A percentile compares a stretch with the other conserved stretches of the same genome.
Conservation (phyloP, 139 green algal species). For the Mesotaenium endlicherianum region DNA sequence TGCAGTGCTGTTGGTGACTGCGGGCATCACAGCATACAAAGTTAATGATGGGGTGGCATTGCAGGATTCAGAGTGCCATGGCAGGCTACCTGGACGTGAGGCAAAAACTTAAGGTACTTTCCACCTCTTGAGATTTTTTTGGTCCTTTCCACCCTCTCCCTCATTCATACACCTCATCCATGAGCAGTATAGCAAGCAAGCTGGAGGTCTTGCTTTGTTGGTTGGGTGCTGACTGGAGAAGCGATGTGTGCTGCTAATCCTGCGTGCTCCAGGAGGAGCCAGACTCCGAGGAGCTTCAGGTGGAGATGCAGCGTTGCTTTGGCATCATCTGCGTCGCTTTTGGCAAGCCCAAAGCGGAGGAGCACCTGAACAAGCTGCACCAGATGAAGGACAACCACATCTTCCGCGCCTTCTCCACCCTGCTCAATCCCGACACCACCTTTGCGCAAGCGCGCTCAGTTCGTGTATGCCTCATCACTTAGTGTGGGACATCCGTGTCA, state of each 20-base stretch:
- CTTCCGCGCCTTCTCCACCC: slow-evolving; percentile 58
- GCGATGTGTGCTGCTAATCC: too few relatives aligned
- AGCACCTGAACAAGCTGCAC: slow-evolving; percentile 61
- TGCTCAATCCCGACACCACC: slow-evolving; percentile 44
- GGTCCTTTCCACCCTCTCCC: background rate
- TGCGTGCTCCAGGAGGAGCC: background rate
- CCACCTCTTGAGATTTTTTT: background rate
- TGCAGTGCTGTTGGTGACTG: too few relatives aligned
- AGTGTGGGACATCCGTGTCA: too few relatives aligned
- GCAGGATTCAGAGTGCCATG: background rate
- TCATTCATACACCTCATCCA: too few relatives aligned
- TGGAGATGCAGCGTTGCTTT: slow-evolving; percentile 33
- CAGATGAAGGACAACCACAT: slow-evolving; percentile 68
- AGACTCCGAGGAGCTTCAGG: slow-evolving; percentile 36
- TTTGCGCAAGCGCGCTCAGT: background rate
- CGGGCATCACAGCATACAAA: too few relatives aligned
- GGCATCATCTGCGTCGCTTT: background rate
- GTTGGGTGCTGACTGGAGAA: too few relatives aligned
- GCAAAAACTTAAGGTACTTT: background rate
- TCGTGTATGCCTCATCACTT: too few relatives aligned
- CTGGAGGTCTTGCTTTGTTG: too few relatives aligned
- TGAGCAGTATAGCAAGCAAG: too few relatives aligned
- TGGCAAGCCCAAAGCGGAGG: slow-evolving; percentile 37
- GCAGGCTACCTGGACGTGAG: background rate
- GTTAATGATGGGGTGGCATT: too few relatives aligned